These are phyloP conservation scores for Diospyros lotus DNA, from an alignment of 148 eudicot genomes.

Conservation along the genomic window DNA sequence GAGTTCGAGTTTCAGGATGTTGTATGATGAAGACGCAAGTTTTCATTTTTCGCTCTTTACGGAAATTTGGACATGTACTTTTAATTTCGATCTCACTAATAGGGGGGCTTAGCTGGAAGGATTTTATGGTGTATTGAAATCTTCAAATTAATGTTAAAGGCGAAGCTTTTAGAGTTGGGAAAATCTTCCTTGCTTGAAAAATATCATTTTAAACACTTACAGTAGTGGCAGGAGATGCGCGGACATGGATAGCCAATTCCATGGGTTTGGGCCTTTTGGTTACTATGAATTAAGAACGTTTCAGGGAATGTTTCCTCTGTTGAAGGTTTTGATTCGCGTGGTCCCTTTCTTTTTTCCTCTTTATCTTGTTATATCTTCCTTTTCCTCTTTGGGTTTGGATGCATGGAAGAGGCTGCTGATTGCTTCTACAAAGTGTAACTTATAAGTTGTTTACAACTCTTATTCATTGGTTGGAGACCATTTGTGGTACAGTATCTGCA, in stretches of 20 bases:
- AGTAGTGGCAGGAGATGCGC: background rate
- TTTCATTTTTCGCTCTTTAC: no score
- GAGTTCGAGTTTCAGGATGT: background rate
- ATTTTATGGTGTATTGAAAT: background rate
- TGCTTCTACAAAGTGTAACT: background rate
- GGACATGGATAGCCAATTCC: background rate
- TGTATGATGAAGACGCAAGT: background rate
- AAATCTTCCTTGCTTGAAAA: background rate
- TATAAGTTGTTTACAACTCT: background rate
- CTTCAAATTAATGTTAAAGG: background rate
- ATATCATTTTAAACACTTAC: background rate
- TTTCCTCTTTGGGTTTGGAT: background rate
- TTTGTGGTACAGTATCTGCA: background rate
- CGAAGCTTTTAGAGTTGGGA: background rate
- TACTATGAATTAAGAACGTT: background rate
- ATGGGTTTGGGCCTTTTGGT: background rate
- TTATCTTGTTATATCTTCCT: no score
- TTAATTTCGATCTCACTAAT: no score
- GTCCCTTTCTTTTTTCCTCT: no score
- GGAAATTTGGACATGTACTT: no score
- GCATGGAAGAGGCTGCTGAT: background rate
- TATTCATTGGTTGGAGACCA: background rate
- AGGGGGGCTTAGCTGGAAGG: no score
- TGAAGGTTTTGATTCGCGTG: background rate
- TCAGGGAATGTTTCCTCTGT: background rate